Evolutionary conservation across 176 grass and related monocot genomes (phyloP).

Genomic region (Zizania latifolia): DNA sequence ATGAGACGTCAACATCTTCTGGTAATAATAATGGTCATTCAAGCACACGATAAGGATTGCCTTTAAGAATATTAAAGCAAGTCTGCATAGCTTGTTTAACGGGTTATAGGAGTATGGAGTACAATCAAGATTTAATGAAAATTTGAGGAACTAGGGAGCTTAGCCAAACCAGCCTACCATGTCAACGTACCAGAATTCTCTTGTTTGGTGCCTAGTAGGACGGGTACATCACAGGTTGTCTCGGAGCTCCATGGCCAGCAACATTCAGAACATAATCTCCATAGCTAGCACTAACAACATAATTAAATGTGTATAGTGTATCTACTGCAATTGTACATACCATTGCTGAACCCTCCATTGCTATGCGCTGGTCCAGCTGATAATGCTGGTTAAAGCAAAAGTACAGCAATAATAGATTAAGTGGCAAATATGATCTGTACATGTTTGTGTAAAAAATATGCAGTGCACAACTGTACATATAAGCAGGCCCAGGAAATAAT

Average conservation of each 20-base stretch:
- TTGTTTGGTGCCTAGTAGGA: constrained; percentile 26
- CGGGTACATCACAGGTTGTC: constrained; percentile 25
- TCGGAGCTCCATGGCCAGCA: constrained; percentile 11
- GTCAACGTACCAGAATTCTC: constrained; percentile 4
- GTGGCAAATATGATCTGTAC: no score
- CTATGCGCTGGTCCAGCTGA: constrained; percentile 21
- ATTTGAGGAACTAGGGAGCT: neutral
- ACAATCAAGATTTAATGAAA: neutral
- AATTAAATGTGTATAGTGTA: constrained; percentile 42
- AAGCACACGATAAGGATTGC: neutral
- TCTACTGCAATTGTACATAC: constrained; percentile 47
- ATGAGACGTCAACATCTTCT: neutral
- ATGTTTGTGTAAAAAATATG: no score
- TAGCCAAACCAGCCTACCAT: neutral
- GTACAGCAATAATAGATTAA: neutral
- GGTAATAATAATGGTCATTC: neutral
- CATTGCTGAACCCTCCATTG: constrained; percentile 23
- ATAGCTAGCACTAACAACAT: constrained; percentile 22
- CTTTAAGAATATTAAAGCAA: neutral
- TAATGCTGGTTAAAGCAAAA: constrained; percentile 33
- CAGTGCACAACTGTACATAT: neutral
- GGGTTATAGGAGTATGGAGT: neutral
- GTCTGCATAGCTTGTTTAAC: neutral
- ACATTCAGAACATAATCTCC: constrained; percentile 29
- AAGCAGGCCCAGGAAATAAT: constrained; percentile 12